Conservation (phyloP, 1,284 basidiomycete genomes). For the Tylopilus orsonianus region DNA sequence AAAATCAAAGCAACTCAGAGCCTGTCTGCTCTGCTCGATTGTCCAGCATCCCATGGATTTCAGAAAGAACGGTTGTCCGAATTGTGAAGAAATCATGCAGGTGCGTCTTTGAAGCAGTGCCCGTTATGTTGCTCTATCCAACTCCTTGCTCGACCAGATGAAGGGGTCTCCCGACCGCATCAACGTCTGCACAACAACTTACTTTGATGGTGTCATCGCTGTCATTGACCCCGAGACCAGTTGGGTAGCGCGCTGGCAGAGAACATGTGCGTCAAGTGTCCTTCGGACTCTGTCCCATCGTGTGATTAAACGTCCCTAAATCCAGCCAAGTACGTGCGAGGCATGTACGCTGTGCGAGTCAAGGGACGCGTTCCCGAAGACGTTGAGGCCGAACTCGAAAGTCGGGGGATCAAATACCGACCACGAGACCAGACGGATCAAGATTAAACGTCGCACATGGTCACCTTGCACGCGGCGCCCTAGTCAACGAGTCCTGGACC, state of each 20-base stretch:
- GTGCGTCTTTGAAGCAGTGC: conserved; percentile 44
- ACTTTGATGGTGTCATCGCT: conserved; percentile 92
- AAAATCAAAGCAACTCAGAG: conserved; percentile 75
- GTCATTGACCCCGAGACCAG: conserved; percentile 87
- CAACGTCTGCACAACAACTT: conserved; percentile 85
- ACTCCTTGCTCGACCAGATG: conserved; percentile 57
- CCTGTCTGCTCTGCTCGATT: conserved; percentile 91
- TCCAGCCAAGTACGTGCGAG: conserved; percentile 80
- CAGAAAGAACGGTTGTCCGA: conserved; percentile 86
- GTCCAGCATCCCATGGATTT: conserved; percentile 88
- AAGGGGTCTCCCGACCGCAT: conserved; percentile 86
- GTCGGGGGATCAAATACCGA: conserved; percentile 76
- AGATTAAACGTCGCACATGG: conserved; percentile 42
- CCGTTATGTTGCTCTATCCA: neutral
- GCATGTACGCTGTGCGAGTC: conserved; percentile 87
- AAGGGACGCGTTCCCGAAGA: conserved; percentile 85
- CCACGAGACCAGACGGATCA: conserved; percentile 75
- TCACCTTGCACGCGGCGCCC: neutral
- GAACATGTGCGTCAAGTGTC: conserved; percentile 64
- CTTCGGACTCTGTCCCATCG: conserved; percentile 3
- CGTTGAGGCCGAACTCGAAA: conserved; percentile 76
- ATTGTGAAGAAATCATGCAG: conserved; percentile 95
- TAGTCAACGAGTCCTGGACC: neutral
- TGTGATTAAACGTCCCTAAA: conserved; percentile 2
- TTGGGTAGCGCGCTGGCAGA: conserved; percentile 95